A percentile compares a stretch with the other conserved stretches of the same genome.
These are phyloP conservation scores for Ichthyophthirius multifiliis DNA, from an alignment of 169 alveolate genomes.

Conservation along the genomic window DNA sequence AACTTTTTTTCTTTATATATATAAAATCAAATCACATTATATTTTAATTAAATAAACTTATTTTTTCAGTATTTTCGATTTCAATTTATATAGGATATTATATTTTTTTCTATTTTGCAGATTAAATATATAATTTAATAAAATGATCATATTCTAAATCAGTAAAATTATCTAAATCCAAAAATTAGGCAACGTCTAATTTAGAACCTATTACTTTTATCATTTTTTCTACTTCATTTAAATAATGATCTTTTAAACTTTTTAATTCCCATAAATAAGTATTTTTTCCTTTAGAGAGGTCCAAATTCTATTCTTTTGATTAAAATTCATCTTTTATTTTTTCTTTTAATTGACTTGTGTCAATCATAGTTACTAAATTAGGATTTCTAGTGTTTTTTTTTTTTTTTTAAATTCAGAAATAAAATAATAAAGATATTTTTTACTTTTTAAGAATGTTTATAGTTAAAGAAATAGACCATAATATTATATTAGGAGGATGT, in stretches of 20 bases:
- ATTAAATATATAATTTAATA: background rate
- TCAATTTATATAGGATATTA: background rate
- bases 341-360: background rate
- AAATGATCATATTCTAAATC: constrained; percentile 1
- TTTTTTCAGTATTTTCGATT: background rate
- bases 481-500: constrained; percentile 2
- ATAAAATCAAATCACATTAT: too few species aligned
- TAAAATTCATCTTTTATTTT: background rate
- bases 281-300: background rate
- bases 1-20: too few species aligned
- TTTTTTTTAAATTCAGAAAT: background rate
- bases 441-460: constrained; percentile 8
- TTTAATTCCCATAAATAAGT: constrained; percentile 13
- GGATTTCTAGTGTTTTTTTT: background rate
- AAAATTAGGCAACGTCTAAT: background rate
- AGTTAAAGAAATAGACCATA: background rate
- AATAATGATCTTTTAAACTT: background rate
- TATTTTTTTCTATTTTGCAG: background rate
- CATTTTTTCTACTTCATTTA: constrained; percentile 13
- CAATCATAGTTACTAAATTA: background rate
- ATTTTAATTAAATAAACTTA: too few species aligned
- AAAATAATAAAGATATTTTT: background rate
- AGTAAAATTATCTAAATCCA: background rate
- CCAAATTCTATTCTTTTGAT: background rate
- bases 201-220: constrained; percentile 11